phyloP scores from a whole-genome alignment of 768 basidiomycete species.

The Boletellus emodensis region DNA sequence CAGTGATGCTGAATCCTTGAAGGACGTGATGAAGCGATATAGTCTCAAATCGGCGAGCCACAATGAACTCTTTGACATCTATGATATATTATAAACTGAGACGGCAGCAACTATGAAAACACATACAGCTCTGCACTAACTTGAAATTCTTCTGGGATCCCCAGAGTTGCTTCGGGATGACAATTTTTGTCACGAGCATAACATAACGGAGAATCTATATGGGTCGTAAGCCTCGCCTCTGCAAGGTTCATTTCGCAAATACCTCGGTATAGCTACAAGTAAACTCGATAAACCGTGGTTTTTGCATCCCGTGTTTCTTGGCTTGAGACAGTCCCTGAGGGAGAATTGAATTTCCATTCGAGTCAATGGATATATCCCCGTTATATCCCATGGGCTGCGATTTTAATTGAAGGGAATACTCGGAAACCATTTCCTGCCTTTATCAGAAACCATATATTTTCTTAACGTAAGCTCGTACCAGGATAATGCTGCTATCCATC shows the following conservation, averaged over 20 bases:
- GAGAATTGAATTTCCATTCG: slow-evolving; percentile 44
- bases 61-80: slow-evolving; percentile 77
- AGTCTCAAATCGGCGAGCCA: slow-evolving; percentile 76
- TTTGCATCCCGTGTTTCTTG: slow-evolving; percentile 41
- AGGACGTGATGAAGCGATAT: slow-evolving; percentile 70
- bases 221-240: neutral
- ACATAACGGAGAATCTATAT: slow-evolving; percentile 69
- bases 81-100: neutral
- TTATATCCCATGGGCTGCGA: slow-evolving; percentile 46
- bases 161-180: slow-evolving; percentile 79
- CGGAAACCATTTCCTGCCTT: slow-evolving; percentile 71
- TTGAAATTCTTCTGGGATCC: slow-evolving; percentile 66
- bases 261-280: slow-evolving; percentile 65
- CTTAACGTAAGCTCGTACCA: slow-evolving; percentile 39
- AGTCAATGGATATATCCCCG: slow-evolving; percentile 49
- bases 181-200: slow-evolving; percentile 53
- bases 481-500: slow-evolving; percentile 59
- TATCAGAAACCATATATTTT: slow-evolving; percentile 2
- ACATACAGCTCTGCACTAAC: slow-evolving; percentile 53
- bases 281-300: slow-evolving; percentile 80
- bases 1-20: slow-evolving; percentile 69
- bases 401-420: slow-evolving; percentile 50
- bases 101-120: neutral
- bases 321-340: slow-evolving; percentile 48
- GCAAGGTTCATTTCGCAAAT: slow-evolving; percentile 1